Percentiles rank a stretch among this genome's conserved stretches.
These are phyloP conservation scores for Thelephora ganbajun DNA, from an alignment of 768 basidiomycete genomes.

Conservation along the genomic window DNA sequence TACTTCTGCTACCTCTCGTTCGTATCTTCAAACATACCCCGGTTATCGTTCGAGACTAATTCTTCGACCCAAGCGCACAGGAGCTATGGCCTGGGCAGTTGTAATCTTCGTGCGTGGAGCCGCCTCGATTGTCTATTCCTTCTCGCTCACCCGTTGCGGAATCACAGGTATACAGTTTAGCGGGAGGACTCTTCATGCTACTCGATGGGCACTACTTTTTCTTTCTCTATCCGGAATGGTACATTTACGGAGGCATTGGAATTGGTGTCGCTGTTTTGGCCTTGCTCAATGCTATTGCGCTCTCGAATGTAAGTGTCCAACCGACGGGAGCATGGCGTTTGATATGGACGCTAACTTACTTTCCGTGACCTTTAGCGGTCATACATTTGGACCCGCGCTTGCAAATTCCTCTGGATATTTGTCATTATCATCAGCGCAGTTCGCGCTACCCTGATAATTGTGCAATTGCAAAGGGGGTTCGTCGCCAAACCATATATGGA, in stretches of 20 bases:
- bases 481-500: slow-evolving; percentile 16
- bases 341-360: neutral
- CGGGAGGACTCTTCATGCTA: slow-evolving; percentile 50
- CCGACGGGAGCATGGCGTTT: slow-evolving; percentile 4
- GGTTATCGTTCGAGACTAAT: neutral
- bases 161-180: slow-evolving; percentile 47
- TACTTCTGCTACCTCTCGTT: slow-evolving; percentile 61
- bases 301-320: slow-evolving; percentile 42
- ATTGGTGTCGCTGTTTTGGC: slow-evolving; percentile 37
- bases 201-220: slow-evolving; percentile 47
- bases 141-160: slow-evolving; percentile 2
- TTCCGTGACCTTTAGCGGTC: slow-evolving; percentile 33
- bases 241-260: slow-evolving; percentile 54
- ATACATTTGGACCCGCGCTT: slow-evolving; percentile 50
- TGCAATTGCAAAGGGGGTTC: slow-evolving; percentile 56
- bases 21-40: slow-evolving; percentile 12
- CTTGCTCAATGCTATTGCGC: slow-evolving; percentile 39
- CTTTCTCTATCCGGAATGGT: slow-evolving; percentile 60
- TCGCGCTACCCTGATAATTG: slow-evolving; percentile 60
- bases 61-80: slow-evolving; percentile 34
- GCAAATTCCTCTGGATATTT: slow-evolving; percentile 60
- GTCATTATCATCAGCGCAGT: slow-evolving; percentile 49
- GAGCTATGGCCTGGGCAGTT: slow-evolving; percentile 59
- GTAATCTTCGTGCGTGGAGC: slow-evolving; percentile 35
- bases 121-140: neutral